Evolutionary conservation across 2,329 filamentous ascomycete genomes (phyloP), one percentile per base, ranked within the genome.

Genomic region (Coniochaeta sp.): DNA sequence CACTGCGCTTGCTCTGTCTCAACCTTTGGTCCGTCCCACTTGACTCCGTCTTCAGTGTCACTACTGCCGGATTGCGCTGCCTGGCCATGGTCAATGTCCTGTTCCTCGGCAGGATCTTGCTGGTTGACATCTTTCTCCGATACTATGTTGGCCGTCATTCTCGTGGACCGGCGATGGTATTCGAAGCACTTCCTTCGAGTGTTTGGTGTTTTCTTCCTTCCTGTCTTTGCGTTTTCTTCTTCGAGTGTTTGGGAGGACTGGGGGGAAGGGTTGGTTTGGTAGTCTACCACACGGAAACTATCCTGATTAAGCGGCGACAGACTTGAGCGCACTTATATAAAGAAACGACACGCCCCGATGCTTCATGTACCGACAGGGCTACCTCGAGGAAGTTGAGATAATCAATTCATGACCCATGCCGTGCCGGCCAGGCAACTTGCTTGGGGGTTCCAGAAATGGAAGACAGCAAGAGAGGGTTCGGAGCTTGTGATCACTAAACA

Each of bases 1-100:
- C 63, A 64, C n/a, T 31, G 8, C 26, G 31, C 16, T 26, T 56
- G 54, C 17, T 36, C 54, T n/a, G 6, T 36, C 31, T 11, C 54
- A 12, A 9, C n/a, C 28, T 38, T 8, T 7, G 14, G 2, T 6
- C 14, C 17, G 14, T 57, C 50, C 17, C 17, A 50, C 6, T 38
- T 38, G 54, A 6, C 17, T 14, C 54, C 54, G n/a, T 57, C 54
- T 8, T 57, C 54, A n/a, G 54, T 24, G 22, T 57, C 54, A 31
- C 54, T 57, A 22, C n/a, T 38, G 22, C 28, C 17, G 34, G 54
- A 52, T 6, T 52, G 22, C n/a, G 47, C 26, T 31, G 47, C 47
- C 11, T 52, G 47, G 22, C 47, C 47, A 52, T 26, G 11, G 7
- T 17, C 24, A 14, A 52, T 6, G 6, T 52, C 47, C 26, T 52